phyloP scores from a whole-genome alignment of 768 basidiomycete species.

The Psilocybe azurescens region DNA sequence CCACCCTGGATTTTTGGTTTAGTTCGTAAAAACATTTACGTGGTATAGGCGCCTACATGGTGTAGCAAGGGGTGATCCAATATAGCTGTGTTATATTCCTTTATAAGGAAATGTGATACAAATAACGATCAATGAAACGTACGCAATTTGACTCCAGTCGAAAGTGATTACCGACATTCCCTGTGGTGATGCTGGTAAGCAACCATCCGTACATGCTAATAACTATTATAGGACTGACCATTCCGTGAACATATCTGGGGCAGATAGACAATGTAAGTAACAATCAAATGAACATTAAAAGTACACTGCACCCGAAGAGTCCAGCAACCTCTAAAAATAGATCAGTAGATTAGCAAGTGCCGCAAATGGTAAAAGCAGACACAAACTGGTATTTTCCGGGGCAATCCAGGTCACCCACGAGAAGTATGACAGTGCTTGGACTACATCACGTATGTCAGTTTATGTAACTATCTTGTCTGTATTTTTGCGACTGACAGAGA shows the following conservation, averaged over 20 bases:
- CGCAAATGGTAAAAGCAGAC: not conserved
- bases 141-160: slow-evolving; percentile 68
- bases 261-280: not conserved
- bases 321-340: slow-evolving; percentile 43
- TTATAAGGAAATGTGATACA: not conserved
- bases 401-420: slow-evolving; percentile 64
- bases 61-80: slow-evolving; percentile 59
- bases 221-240: slow-evolving; percentile 39
- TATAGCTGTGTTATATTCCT: slow-evolving; percentile 33
- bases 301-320: slow-evolving; percentile 47
- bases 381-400: slow-evolving; percentile 46
- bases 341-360: slow-evolving; percentile 6
- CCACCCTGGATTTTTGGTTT: slow-evolving; percentile 52
- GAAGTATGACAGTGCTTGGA: slow-evolving; percentile 59
- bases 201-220: not conserved
- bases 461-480: not conserved
- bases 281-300: not conserved
- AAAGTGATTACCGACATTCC: slow-evolving; percentile 53
- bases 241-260: slow-evolving; percentile 46
- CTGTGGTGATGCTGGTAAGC: slow-evolving; percentile 33
- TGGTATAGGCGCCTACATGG: slow-evolving; percentile 34
- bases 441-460: slow-evolving; percentile 22
- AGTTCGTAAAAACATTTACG: not conserved
- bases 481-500: slow-evolving; percentile 36
- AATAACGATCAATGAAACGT: slow-evolving; percentile 23